phyloP scores from a whole-genome alignment of 306 rosid genomes.

The Gastrolobium bilobum region DNA sequence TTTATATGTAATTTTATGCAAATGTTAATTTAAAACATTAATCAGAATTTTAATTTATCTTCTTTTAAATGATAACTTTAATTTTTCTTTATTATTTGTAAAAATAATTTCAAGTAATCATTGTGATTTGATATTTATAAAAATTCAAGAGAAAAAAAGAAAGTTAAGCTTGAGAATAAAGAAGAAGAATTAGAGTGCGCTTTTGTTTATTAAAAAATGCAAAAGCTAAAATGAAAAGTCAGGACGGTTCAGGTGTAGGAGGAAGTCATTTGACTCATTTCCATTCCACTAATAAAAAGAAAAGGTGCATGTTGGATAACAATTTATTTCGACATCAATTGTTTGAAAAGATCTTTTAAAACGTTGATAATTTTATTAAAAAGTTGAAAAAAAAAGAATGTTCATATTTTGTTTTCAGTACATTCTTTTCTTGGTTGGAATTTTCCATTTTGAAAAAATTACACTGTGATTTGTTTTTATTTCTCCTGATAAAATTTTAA shows the following conservation, averaged over 20 bases:
- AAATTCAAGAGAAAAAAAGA: neutral
- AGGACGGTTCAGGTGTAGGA: constrained; percentile 5
- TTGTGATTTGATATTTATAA: neutral
- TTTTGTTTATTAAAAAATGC: constrained; percentile 13
- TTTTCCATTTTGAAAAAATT: constrained; percentile 38
- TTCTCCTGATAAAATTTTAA: no score
- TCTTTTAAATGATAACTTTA: neutral
- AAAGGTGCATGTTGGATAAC: no score
- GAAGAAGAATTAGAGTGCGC: constrained; percentile 14
- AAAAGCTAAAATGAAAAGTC: neutral
- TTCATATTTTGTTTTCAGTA: constrained; percentile 2
- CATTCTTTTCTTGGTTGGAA: neutral
- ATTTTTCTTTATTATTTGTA: neutral
- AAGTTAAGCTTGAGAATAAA: neutral
- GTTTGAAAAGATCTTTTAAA: no score
- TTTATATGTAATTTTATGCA: neutral
- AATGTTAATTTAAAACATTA: neutral
- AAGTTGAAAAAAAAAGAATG: neutral
- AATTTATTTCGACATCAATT: no score
- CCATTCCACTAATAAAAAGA: no score
- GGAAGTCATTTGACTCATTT: neutral
- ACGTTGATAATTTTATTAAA: no score
- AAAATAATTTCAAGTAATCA: neutral
- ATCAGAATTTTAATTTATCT: neutral
- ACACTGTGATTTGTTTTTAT: neutral